Conservation (phyloP, 2,329 filamentous ascomycete genomes). For the Microdochium bolleyi region DNA sequence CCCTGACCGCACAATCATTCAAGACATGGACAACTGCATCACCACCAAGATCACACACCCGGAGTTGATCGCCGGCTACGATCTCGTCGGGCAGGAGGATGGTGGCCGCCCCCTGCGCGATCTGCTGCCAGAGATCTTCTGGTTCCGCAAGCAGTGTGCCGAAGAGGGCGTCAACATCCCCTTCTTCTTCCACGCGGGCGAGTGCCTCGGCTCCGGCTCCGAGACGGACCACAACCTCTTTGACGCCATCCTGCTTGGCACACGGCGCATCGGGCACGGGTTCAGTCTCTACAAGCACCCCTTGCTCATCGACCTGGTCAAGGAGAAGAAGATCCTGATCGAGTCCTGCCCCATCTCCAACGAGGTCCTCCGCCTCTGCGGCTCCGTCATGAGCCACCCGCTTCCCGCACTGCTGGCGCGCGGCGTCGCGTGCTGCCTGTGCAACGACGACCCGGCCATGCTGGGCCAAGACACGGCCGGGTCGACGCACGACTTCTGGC, state of each 20-base stretch:
- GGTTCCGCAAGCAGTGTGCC: constrained; percentile 82
- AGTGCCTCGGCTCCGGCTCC: constrained; percentile 73
- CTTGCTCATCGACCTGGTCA: constrained; percentile 78
- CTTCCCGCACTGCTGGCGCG: constrained; percentile 77
- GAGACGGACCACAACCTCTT: constrained; percentile 74
- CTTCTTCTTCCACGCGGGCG: constrained; percentile 94
- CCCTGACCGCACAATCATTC: constrained; percentile 57
- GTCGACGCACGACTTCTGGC: constrained; percentile 92
- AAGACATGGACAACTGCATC: constrained; percentile 85
- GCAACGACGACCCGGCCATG: constrained; percentile 87
- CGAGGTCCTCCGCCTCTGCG: constrained; percentile 73
- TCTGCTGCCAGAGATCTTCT: constrained; percentile 78
- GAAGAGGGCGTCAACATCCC: constrained; percentile 74
- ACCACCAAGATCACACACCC: constrained; percentile 72
- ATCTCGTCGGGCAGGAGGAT: constrained; percentile 85
- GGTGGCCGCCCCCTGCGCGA: constrained; percentile 67
- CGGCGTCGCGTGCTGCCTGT: constrained; percentile 75
- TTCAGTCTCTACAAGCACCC: constrained; percentile 90
- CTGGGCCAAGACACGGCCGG: constrained; percentile 75
- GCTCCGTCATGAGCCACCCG: constrained; percentile 69
- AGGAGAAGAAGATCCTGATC: constrained; percentile 78
- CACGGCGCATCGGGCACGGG: constrained; percentile 78
- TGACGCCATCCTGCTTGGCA: constrained; percentile 63
- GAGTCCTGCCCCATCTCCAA: constrained; percentile 91
- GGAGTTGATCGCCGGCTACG: constrained; percentile 76